Evolutionary conservation across 1,284 basidiomycete genomes (phyloP), one percentile per base, ranked within the genome.

Genomic region (Sanguinoderma infundibulare): DNA sequence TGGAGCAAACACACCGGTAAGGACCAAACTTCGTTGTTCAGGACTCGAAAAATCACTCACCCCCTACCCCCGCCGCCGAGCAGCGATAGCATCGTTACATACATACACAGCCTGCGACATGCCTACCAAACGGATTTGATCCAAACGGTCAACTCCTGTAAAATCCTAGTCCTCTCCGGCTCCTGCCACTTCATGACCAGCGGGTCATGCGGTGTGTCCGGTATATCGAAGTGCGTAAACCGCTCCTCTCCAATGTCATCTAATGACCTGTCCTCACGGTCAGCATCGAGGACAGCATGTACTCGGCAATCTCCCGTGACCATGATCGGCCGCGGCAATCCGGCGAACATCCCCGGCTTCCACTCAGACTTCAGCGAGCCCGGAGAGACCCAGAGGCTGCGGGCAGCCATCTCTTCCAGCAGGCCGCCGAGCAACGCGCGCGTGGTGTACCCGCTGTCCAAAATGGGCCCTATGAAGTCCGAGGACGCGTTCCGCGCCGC

Each of bases 261-360:
- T 14, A 73, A 59, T 55, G 78, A 58, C 42, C 66, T 55, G 26
- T 72, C 69, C 65, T 44, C 42, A 72, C 50, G 15, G 65, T 66
- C 28, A 59, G 60, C 49, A 87, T 85, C 56, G 77, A 77, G 69
- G 87, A 85, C 35, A 81, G 70, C 17, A 85, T 70, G 9, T 81
- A 71, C 71, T 89, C 87, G 2, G 80, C 81, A 3, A n/a, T 78
- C 83, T 3, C 86, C 87, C 4, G 77, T 77, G 26, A 80, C 71
- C 49, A 89, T 81, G 68, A 84, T 83, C 1, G 86, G 87, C 35
- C 73, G 72, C 1, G 87, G 87, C 70, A 87, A 86, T 20, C 77
- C 80, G 24, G 77, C 75, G 71, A 87, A 88, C 55, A 74, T 69
- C 9, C 81, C 72, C 3, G 67, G 57, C 53, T 49, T 44, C 40